Evolutionary conservation across 768 basidiomycete genomes (phyloP), one percentile per base, ranked within the genome.

Genomic region (Pleurotus citrinopileatus): DNA sequence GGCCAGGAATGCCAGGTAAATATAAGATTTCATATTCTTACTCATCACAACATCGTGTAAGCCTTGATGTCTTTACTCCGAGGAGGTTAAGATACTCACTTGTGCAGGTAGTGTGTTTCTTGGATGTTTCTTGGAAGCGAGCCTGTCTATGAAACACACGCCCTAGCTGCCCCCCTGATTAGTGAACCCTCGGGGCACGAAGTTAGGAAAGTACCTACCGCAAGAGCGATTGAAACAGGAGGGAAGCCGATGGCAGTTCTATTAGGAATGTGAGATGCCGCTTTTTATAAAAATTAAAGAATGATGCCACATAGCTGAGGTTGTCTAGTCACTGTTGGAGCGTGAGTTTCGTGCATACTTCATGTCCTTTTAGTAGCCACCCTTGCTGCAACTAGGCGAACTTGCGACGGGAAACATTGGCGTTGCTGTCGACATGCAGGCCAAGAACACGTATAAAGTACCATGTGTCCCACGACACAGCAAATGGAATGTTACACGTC

Each of bases 61-160:
- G 19, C 5, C 15, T 13, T 19, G 5, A 40, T 40, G 38, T 19
- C 17, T 19, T 19, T 7, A n/a, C 26, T 17, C 28, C 19, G 20
- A 23, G 43, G 25, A 44, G 8, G 3, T 44, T 23, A 2, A 44
- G 29, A 6, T 20, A 44, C 43, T 44, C 23, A 44, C 43, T 27
- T 44, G 8, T 44, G 22, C 43, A 26, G 25, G 43, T 12, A 23
- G 6, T 22, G 9, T 4, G 26, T 23, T 44, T 25, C 19, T 23
- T 12, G 10, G 23, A 19, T 13, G 43, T 12, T 44, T 26, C 8
- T 22, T 10, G 32, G 25, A 44, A 23, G 43, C 23, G 17, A 44
- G 43, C 26, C 38, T 23, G 43, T 44, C 43, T 44, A 44, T 44
- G 19, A 22, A 44, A 44, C 43, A 44, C 43, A 44, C 43, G 43